Evolutionary conservation across 2,329 filamentous ascomycete genomes (phyloP), one percentile per base, ranked within the genome.

Genomic region (Aspergillus alliaceus): DNA sequence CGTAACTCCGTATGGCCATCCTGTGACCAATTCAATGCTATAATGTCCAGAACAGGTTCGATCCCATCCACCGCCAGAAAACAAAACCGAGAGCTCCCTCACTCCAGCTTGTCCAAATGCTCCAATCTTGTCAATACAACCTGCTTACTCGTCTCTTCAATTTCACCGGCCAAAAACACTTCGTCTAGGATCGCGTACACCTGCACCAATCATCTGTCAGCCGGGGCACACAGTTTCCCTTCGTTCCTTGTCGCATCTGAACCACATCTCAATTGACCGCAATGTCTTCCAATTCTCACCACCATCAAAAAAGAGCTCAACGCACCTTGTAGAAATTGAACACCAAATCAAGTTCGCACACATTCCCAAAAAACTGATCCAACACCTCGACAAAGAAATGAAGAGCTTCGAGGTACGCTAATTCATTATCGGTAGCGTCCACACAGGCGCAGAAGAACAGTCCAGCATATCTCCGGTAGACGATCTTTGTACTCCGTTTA

Each of bases 371-470:
- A 79, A 99, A 99, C 70, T 93, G 88, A 82, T 99, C 95, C 69
- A 99, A 84, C 60, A 99, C 95, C 80, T 99, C 95, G 68, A 99
- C 95, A 72, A 99, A 99, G 82, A 99, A 99, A 79, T 99, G 95
- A 71, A 99, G 97, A 6, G 93, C 95, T 79, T 99, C 95, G 58
- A 99, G 84, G 72, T 92, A 98, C 25, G 95, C 93, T 59, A 99
- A 82, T 81, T 99, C 95, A 78, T 98, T 99, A 77, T 99, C 95
- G 76, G 97, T 98, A 51, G 93, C 96, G 78, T 99, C 95, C 73
- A 99, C 95, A 77, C 95, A 98, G 53, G 93, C 96, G 82, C 95
- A 99, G 82, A 99, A 99, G 85, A 99, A 99, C 58, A 99, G 86
- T 0, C 95, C 95, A 0, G 95, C 95, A 78, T 99, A 99, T 61